Percentiles rank a stretch among this genome's conserved stretches.
phyloP scores from a whole-genome alignment of 257 asterid genomes.

The Jacaranda copaia region DNA sequence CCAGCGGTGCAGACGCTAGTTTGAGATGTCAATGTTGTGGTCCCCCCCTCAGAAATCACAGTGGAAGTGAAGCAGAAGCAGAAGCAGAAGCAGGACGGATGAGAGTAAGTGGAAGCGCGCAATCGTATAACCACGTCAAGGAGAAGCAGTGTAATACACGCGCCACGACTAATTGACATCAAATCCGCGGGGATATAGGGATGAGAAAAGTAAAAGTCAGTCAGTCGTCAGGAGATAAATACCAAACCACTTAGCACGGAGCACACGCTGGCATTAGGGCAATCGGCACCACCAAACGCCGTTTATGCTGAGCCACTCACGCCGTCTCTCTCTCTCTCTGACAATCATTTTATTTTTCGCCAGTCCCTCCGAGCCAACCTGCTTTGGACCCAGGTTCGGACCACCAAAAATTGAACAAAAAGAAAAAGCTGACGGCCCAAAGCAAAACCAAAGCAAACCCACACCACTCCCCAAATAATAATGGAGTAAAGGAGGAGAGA shows the following conservation, averaged over 20 bases:
- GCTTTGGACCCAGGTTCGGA: slow-evolving; percentile 61
- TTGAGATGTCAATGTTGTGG: slow-evolving; percentile 39
- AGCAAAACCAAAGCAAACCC: slow-evolving; percentile 34
- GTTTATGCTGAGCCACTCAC: slow-evolving; percentile 46
- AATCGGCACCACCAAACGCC: slow-evolving; percentile 55
- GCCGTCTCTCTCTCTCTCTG: slow-evolving; percentile 43
- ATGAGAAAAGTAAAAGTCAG: slow-evolving; percentile 9
- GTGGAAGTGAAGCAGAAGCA: background rate
- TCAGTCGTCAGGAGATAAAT: slow-evolving; percentile 16
- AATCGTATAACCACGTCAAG: background rate
- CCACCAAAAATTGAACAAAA: slow-evolving; percentile 35
- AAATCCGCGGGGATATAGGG: slow-evolving; percentile 38
- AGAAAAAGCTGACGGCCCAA: slow-evolving; percentile 50
- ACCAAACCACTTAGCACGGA: slow-evolving; percentile 18
- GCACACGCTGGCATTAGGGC: slow-evolving; percentile 31
- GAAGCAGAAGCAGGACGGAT: background rate
- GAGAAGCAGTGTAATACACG: slow-evolving; percentile 29
- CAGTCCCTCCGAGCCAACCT: slow-evolving; percentile 43
- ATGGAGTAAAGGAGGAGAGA: slow-evolving; percentile 76
- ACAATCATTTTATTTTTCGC: slow-evolving; percentile 28
- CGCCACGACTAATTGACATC: slow-evolving; percentile 39
- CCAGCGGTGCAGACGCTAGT: slow-evolving; percentile 24
- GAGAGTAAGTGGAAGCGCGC: slow-evolving; percentile 26
- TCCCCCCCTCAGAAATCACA: background rate
- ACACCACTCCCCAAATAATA: slow-evolving; percentile 43